Base-by-base conservation (phyloP, 805 yeast genomes). In the Pachysolen tannophilus region DNA sequence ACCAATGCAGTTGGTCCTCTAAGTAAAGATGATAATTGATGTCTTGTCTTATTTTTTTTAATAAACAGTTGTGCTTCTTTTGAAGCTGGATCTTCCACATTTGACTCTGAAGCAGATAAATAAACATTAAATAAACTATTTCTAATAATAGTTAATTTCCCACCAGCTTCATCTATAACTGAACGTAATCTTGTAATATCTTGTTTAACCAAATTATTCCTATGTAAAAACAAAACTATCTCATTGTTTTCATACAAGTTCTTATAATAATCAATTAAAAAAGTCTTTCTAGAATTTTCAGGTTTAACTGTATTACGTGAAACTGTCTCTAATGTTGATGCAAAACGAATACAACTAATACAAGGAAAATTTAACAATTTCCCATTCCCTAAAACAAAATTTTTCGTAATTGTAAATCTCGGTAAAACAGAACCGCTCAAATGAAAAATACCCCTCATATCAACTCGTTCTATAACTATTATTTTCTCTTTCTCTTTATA, bases 1-100 rank as follows among this genome's bases (percentile, higher is more conserved):
- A 90, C 74, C 8, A 83, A 67, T 1, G 94, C 94, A 3, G 95
- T 80, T 17, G 97, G 96, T 7, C 97, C 97, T 41, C 63, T 62
- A 40, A 92, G 68, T 35, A 87, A 63, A 8, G 78, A 75, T 18
- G 70, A 54, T 45, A 90, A 59, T 11, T 95, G 94, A 55, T 85
- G 94, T 18, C 55, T 52, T 6, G 60, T 60, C 24, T 60, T 56
- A 37, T 60, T 62, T 45, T 67, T 66, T 43, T 60, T 53, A 23
- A 55, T 53, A 38, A 44, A 47, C 39, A 56, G 46, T 28, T 32
- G 26, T 14, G 82, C 78, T 27, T 65, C 73, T 33, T 55, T 55
- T 39, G 72, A 64, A 27, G 94, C 80, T 2, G 97, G 97, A 53
- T 88, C 94, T 2, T 56, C 57, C 47, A 75, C 80, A 26, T 67